Evolutionary conservation across 2,329 filamentous ascomycete genomes (phyloP).

Genomic region (Aspergillus nomiae): DNA sequence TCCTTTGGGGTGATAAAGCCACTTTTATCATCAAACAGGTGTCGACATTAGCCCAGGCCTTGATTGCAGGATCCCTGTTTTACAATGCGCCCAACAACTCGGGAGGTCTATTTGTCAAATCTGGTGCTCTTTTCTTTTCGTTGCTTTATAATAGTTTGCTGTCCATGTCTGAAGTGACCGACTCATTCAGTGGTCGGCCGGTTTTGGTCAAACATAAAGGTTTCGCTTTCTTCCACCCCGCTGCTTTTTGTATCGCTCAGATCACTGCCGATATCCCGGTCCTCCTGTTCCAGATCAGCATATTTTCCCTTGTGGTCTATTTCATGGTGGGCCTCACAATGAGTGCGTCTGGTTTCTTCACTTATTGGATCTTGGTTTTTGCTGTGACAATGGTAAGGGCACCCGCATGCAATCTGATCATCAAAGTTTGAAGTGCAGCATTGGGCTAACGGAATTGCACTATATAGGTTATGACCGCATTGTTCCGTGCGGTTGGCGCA

Average conservation of each 20-base stretch:
- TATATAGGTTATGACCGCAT: conserved; percentile 56
- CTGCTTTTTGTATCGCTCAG: conserved; percentile 46
- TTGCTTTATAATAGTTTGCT: conserved; percentile 64
- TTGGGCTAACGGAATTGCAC: background rate
- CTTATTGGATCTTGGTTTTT: conserved; percentile 60
- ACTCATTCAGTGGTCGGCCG: conserved; percentile 62
- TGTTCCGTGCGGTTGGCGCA: conserved; percentile 61
- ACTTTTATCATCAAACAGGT: conserved; percentile 65
- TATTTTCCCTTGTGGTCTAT: conserved; percentile 62
- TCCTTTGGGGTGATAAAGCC: conserved; percentile 65
- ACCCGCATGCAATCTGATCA: too few relatives aligned
- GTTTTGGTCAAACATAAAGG: conserved; percentile 61
- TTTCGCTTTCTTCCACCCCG: conserved; percentile 61
- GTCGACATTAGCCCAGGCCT: conserved; percentile 59
- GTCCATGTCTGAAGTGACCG: conserved; percentile 67
- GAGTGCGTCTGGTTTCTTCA: conserved; percentile 61
- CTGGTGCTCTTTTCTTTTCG: conserved; percentile 65
- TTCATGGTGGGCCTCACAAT: conserved; percentile 63
- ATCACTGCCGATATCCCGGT: conserved; percentile 56
- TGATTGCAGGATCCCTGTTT: conserved; percentile 68
- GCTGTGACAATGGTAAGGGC: conserved; percentile 47
- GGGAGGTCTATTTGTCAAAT: conserved; percentile 64
- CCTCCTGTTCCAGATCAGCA: conserved; percentile 61
- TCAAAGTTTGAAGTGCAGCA: background rate
- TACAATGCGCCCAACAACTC: conserved; percentile 63